Evolutionary conservation across 2,329 filamentous ascomycete species (phyloP).

Genomic region (Colletotrichum godetiae): DNA sequence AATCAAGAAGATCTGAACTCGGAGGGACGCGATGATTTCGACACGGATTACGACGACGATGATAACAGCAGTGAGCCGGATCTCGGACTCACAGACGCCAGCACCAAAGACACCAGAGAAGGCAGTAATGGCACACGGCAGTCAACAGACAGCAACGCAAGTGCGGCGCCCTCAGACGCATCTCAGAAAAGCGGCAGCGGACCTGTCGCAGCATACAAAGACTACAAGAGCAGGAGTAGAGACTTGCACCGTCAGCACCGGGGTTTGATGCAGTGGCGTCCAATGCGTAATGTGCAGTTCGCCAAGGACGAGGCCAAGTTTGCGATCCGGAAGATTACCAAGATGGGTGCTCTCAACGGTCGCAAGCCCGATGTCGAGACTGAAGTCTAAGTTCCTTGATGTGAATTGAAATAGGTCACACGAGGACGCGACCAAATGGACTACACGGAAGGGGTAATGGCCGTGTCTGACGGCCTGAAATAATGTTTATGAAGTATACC

Average conservation of each 20-base stretch:
- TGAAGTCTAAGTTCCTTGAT: slow-evolving; percentile 59
- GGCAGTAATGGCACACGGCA: slow-evolving; percentile 41
- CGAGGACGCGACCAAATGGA: neutral
- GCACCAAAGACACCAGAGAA: slow-evolving; percentile 45
- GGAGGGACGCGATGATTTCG: slow-evolving; percentile 54
- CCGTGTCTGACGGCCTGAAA: neutral
- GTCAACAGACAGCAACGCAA: slow-evolving; percentile 54
- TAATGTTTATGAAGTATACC: slow-evolving; percentile 8
- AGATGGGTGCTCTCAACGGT: slow-evolving; percentile 81
- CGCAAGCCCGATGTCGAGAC: slow-evolving; percentile 91
- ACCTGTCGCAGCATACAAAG: slow-evolving; percentile 68
- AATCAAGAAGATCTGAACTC: slow-evolving; percentile 45
- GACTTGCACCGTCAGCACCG: slow-evolving; percentile 87
- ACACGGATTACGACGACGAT: slow-evolving; percentile 48
- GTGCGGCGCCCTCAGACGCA: slow-evolving; percentile 39
- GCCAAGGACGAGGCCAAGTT: slow-evolving; percentile 89
- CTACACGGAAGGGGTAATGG: neutral
- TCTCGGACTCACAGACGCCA: slow-evolving; percentile 70
- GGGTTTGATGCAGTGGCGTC: slow-evolving; percentile 95
- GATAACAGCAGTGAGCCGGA: slow-evolving; percentile 46
- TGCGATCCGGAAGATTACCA: slow-evolving; percentile 79
- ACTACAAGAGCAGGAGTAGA: slow-evolving; percentile 75
- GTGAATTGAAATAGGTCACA: too few species aligned
- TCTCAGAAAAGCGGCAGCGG: slow-evolving; percentile 62
- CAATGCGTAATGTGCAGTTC: slow-evolving; percentile 86